Evolutionary conservation across 2,329 filamentous ascomycete species (phyloP).

Genomic region (Fusarium solani-melongenae): DNA sequence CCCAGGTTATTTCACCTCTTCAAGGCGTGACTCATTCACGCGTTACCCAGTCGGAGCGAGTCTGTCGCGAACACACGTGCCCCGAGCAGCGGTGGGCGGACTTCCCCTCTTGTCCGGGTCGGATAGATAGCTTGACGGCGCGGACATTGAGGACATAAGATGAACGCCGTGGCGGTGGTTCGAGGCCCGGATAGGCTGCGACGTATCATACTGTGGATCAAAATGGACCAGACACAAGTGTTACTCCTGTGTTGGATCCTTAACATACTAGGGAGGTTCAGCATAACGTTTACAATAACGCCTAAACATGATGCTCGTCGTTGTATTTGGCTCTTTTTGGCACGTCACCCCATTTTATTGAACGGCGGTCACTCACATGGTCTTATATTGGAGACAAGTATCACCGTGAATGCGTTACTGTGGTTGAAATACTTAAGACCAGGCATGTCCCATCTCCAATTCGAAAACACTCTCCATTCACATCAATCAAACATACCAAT

Average conservation of each 20-base stretch:
- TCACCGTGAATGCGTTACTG: background rate
- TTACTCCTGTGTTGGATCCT: background rate
- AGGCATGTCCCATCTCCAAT: background rate
- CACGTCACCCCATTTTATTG: background rate
- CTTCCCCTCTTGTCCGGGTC: background rate
- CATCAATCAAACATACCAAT: background rate
- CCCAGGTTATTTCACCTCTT: background rate
- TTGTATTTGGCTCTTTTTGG: background rate
- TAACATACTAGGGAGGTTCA: background rate
- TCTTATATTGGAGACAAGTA: background rate
- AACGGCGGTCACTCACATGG: background rate
- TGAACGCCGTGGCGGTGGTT: background rate
- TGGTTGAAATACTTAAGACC: slow-evolving; percentile 16
- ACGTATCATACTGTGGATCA: background rate
- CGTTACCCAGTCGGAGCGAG: background rate
- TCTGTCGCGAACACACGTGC: background rate
- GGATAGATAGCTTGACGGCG: background rate
- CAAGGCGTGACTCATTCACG: background rate
- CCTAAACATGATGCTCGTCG: background rate
- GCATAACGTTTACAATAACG: background rate
- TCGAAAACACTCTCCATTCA: background rate
- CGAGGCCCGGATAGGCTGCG: background rate
- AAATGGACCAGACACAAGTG: background rate
- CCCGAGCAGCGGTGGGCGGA: background rate
- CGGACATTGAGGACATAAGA: background rate